Evolutionary conservation across 164 flowering plant genomes (phyloP), one percentile per base, ranked within the genome.

Genomic region (Kingdonia uniflora): DNA sequence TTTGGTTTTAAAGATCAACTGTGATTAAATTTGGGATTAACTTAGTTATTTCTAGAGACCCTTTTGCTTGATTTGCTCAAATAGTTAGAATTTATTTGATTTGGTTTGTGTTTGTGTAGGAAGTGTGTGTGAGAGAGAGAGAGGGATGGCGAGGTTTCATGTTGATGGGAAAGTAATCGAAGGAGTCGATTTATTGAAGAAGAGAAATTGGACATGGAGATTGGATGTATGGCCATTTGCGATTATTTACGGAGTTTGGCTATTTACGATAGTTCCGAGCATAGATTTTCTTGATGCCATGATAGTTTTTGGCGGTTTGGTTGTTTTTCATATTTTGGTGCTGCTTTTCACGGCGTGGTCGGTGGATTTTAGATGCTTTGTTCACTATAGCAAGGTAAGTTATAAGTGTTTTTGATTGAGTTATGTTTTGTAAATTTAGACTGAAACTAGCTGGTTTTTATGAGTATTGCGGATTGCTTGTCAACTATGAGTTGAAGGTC

Each of bases 311-410:
- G 94, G 87, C 15, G 85, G 73, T 11, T 41, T 92, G 33, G 59
- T 57, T 0, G 74, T 70, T 23, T 10, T 70, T 59, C 96, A 92
- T 43, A 65, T 84, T 39, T 71, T 92, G 29, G 84, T 78, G 43
- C 67, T 68, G 63, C 94, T 92, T 37, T 88, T 92, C 76, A 88
- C 94, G 1, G 87, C 72, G 52, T 92, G 98, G 98, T 85, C 94
- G 0, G 95, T 92, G 44, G 95, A 86, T 61, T 92, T 92, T 71
- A 76, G 71, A 54, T 86, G 91, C 57, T 73, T 92, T 61, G 76
- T 81, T 23, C 82, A 80, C 58, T 92, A 68, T 45, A 73, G 72
- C 14, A 88, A 84, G 96, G 95, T 87, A 66, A 29, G 54, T 12
- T 1, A 21, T 12, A 19, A 19, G 1, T 25, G 23, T 11, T 14